Percentiles rank a stretch among this genome's conserved stretches.
Conservation (phyloP, 352 stramenopile genomes). For the Phytophthora meadii region DNA sequence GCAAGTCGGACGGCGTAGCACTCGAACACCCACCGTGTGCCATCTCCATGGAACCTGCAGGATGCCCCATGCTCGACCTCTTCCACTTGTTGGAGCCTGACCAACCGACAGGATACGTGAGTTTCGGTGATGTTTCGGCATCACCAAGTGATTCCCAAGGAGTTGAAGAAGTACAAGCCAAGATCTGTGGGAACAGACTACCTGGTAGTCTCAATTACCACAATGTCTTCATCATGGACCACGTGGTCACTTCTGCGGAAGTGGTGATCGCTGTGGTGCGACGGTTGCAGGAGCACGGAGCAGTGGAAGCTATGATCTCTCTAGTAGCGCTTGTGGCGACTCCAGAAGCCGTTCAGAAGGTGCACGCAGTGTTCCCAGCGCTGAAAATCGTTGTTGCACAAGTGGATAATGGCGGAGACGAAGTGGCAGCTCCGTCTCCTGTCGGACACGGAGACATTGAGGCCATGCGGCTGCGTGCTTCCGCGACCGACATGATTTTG, state of each 20-base stretch:
- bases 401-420: constrained; percentile 32
- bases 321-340: constrained; percentile 53
- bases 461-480: constrained; percentile 4
- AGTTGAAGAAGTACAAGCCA: constrained; percentile 19
- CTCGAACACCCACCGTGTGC: constrained; percentile 50
- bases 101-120: constrained; percentile 36
- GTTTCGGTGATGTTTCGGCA: constrained; percentile 15
- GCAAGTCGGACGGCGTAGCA: constrained; percentile 38
- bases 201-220: constrained; percentile 44
- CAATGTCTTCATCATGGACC: constrained; percentile 61
- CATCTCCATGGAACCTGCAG: constrained; percentile 32
- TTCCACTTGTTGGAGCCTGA: constrained; percentile 46
- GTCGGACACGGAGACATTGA: constrained; percentile 5
- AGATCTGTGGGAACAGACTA: constrained; percentile 23
- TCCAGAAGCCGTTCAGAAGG: constrained; percentile 38
- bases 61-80: constrained; percentile 43
- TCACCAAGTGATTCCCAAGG: constrained; percentile 17
- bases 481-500: constrained; percentile 40
- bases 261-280: constrained; percentile 44
- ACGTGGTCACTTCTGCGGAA: constrained; percentile 40
- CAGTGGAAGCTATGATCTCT: constrained; percentile 51
- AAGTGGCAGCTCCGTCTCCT: constrained; percentile 11
- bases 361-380: constrained; percentile 42
- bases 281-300: constrained; percentile 42
- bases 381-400: constrained; percentile 46